phyloP scores from a whole-genome alignment of 345 rosid species.

The Gossypium turneri region DNA sequence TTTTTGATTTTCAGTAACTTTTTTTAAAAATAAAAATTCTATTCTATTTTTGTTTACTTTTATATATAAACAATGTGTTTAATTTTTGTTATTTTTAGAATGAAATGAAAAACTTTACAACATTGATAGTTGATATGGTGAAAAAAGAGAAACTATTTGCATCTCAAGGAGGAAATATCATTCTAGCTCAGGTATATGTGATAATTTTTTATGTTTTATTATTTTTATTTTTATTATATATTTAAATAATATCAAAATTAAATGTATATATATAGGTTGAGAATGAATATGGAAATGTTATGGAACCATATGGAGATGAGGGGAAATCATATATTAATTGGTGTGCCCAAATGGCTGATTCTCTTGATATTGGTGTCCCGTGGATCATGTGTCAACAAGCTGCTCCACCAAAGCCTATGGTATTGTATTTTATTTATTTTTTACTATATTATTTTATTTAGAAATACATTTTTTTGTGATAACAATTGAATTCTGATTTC shows the following conservation, averaged over 20 bases:
- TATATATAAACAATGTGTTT: too few species aligned
- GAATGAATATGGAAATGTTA: conserved; percentile 30
- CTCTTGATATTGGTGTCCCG: conserved; percentile 41
- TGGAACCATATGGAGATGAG: not conserved
- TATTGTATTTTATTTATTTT: too few species aligned
- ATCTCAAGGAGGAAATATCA: conserved; percentile 78
- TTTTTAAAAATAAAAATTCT: too few species aligned
- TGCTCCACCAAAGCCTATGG: conserved; percentile 45
- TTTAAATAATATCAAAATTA: not conserved
- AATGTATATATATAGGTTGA: conserved; percentile 25
- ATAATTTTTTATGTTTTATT: too few species aligned
- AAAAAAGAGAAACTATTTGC: conserved; percentile 61
- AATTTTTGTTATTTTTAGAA: conserved; percentile 14
- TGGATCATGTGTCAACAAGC: conserved; percentile 39
- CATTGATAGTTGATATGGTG: conserved; percentile 50
- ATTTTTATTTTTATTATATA: too few species aligned
- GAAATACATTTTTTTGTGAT: too few species aligned
- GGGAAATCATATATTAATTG: conserved; percentile 25
- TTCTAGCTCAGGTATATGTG: conserved; percentile 60
- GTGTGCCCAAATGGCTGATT: conserved; percentile 30
- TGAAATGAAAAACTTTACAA: conserved; percentile 68
- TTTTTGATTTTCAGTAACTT: too few species aligned
- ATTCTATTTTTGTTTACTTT: too few species aligned
- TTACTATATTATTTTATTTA: too few species aligned
- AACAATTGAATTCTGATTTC: not conserved